phyloP scores from a whole-genome alignment of 495 filamentous ascomycete species.

The Talaromyces thailandensis region DNA sequence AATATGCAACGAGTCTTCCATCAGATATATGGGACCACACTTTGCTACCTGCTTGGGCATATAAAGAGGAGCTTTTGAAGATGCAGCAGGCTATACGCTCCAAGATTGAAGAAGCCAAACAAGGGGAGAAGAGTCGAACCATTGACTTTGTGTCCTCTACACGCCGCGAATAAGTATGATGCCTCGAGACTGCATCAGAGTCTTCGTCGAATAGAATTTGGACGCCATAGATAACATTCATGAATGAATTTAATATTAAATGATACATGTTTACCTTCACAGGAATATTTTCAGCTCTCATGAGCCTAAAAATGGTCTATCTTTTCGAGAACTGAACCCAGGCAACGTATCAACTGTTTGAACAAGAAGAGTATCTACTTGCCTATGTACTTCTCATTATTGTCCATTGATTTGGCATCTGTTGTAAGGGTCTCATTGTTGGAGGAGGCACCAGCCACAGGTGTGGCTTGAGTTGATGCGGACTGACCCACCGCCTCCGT shows the following conservation, averaged over 20 bases:
- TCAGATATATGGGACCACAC: slow-evolving; percentile 58
- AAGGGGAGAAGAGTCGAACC: slow-evolving; percentile 35
- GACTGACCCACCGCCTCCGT: slow-evolving; percentile 6
- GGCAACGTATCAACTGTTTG: background rate
- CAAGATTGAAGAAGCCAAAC: slow-evolving; percentile 49
- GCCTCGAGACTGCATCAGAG: background rate
- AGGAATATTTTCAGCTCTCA: background rate
- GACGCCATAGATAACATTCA: background rate
- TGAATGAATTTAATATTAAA: background rate
- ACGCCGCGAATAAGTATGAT: background rate
- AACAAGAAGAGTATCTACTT: background rate
- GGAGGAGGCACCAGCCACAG: background rate
- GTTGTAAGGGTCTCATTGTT: background rate
- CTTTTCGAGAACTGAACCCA: background rate
- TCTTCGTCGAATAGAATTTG: background rate
- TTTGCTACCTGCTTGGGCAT: slow-evolving; percentile 61
- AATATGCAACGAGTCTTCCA: slow-evolving; percentile 70
- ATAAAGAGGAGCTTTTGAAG: slow-evolving; percentile 60
- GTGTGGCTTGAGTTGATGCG: background rate
- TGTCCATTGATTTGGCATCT: background rate
- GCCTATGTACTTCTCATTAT: no score
- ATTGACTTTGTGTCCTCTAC: slow-evolving; percentile 70
- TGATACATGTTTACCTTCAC: background rate
- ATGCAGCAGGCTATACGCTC: slow-evolving; percentile 52
- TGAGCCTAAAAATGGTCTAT: background rate